These are phyloP conservation scores for Diaporthe capsici DNA, from an alignment of 2,329 filamentous ascomycete species.

Conservation along the genomic window DNA sequence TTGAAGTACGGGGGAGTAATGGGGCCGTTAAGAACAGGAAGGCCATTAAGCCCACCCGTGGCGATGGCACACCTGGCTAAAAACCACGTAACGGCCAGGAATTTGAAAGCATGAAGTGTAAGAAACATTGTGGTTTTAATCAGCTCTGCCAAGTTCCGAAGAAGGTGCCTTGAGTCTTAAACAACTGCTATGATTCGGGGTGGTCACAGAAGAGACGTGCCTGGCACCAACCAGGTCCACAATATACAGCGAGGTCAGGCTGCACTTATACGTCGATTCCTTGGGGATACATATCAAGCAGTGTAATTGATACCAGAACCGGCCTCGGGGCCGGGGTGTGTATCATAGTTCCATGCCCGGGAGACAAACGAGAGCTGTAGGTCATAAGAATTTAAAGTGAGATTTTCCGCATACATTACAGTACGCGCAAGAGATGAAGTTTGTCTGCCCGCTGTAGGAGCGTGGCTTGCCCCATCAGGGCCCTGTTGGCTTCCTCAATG, in stretches of 20 bases:
- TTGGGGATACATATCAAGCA: background rate
- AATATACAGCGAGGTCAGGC: background rate
- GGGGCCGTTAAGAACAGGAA: conserved; percentile 48
- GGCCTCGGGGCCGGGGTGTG: background rate
- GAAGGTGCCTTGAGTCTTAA: background rate
- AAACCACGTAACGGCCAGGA: background rate
- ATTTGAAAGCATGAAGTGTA: background rate
- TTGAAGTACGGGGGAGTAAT: conserved; percentile 43
- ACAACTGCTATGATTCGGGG: background rate
- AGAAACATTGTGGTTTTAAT: background rate
- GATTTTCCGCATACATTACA: background rate
- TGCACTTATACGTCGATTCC: background rate
- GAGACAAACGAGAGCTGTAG: background rate
- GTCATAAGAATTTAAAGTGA: background rate
- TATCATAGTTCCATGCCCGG: background rate
- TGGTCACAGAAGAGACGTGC: too few relatives aligned
- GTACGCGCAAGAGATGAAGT: background rate
- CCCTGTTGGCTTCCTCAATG: background rate
- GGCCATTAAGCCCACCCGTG: conserved; percentile 43
- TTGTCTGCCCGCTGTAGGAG: background rate
- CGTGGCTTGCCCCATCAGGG: background rate
- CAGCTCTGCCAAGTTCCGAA: too few relatives aligned
- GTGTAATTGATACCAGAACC: background rate
- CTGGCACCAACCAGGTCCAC: background rate
- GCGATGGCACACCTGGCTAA: conserved; percentile 2